Evolutionary conservation across 1,284 basidiomycete genomes (phyloP), one percentile per base, ranked within the genome.

Genomic region (Moniliophthora roreri): DNA sequence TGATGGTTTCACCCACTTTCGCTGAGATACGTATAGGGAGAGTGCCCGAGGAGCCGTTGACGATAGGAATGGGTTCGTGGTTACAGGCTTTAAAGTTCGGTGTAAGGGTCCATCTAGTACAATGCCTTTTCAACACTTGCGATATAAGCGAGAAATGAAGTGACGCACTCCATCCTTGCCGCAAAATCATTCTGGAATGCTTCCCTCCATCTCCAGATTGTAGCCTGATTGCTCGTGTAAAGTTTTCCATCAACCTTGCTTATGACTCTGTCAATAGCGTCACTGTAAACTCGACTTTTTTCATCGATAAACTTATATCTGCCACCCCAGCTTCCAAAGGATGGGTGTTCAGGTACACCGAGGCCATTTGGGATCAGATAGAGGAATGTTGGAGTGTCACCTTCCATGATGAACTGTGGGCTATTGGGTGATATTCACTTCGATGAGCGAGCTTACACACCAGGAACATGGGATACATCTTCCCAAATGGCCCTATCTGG

Each of bases 111-210:
- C 50, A 52, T 35, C 47, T 48, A n/a, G n/a, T 34, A n/a, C 16
- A n/a, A 6, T 18, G n/a, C 15, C 10, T 11, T 10, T 42, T 15
- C 16, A 46, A 21, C 6, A 9, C n/a, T 21, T 46, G 6, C 6
- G 20, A 24, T 28, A 18, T 16, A 32, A 32, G 9, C 5, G 8
- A 28, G 18, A 46, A 15, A 28, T 16, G 15, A 16, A 18, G 16
- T 15, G 16, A 45, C 42, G 18, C 21, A 51, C 52, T 53, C 47
- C 23, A 53, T 53, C 50, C 52, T 28, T 3, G 47, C 34, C 13
- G 52, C 52, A 21, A 53, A 53, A 23, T 53, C 52, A 26, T 50
- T 50, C 28, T 53, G 52, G 47, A 48, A 53, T 13, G 52, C 52
- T 23, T 39, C 36, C 13, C 52, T 20, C 52, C 52, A 53, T 24